Evolutionary conservation across 2,329 filamentous ascomycete species (phyloP), one percentile per base, ranked within the genome.

Genomic region (Trichoderma oligosporum): DNA sequence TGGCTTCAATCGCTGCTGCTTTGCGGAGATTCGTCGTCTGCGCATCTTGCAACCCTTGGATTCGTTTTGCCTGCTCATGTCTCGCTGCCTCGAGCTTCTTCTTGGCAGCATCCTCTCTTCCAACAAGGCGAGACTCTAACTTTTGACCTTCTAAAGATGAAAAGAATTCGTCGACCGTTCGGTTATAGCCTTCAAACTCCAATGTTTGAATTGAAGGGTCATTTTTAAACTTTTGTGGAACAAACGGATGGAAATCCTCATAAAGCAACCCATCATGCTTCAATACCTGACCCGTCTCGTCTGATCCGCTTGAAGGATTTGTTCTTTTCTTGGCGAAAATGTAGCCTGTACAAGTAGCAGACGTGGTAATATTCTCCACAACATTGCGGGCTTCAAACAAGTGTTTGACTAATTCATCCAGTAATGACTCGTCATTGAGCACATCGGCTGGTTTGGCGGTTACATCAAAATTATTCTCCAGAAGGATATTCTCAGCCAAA

Each of bases 131-230:
- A 1, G 90, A 95, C 70, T 96, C 88, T 1, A 97, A 79, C 69
- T 90, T 96, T 69, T 97, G 93, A 0, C 92, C 91, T 73, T 99
- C 94, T 24, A 97, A 83, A 0, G 93, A 97, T 0, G 94, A 97
- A 71, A 96, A 97, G 75, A 97, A 99, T 64, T 96, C 90, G 68
- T 99, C 94, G 0, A 96, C 91, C 0, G 91, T 94, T 67, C 88
- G 88, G 71, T 97, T 97, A 77, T 95, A 97, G 8, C 86, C 88
- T 6, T 90, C 82, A 63, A 92, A 91, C 54, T 89, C 83, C 11
- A 97, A 68, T 14, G 96, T 83, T 3, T 83, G 81, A 22, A 86
- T 82, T 0, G 78, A 74, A 0, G 84, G 76, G 56, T 91, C 84
- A 6, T 82, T 78, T 61, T 86, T 83, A 61, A 96, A 88, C 64